Base-by-base conservation (phyloP, 306 rosid species). In the Cercis canadensis region DNA sequence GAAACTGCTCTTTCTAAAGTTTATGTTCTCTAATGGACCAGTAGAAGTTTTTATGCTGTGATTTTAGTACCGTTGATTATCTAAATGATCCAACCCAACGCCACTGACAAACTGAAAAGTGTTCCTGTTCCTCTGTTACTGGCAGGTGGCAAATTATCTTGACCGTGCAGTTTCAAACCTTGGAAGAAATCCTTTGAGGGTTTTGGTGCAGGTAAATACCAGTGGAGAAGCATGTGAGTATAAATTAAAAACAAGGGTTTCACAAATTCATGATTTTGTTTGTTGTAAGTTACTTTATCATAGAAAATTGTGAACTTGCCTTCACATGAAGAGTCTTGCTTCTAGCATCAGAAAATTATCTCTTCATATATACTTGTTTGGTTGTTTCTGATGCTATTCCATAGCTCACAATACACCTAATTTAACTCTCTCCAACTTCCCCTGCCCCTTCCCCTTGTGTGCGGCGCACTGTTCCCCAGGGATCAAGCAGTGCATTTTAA, bases 211-310 rank as follows among this genome's bases (percentile, higher is more conserved):
- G 86, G 95, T 92, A 62, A 92, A 92, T 80, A 92, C 96, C 66
- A 92, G 98, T 78, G 98, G 98, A 78, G 96, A 92, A 88, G 84
- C 52, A 70, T 89, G 98, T 92, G 77, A 81, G 98, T 80, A 37
- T 62, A 59, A 24, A 73, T 8, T 6, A 65, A 75, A 67, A 64
- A 65, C 75, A 16, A 14, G 40, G 8, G 29, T 79, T 74, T 44
- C 61, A 58, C 24, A 4, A 59, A 55, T 29, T 65, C 11, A n/a
- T 37, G 57, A 44, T n/a, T 55, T 15, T 58, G 62, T 39, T 29
- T 11, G 16, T 53, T 41, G 34, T 36, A 40, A 66, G 31, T 76
- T 75, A 59, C 51, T 65, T 65, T n/a, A 31, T 51, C 24, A 11
- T 46, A 7, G 19, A 34, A 13, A 21, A 37, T 47, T 44, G 46